Conservation (phyloP, 495 filamentous ascomycete genomes). For the Tetracladium setigerum region DNA sequence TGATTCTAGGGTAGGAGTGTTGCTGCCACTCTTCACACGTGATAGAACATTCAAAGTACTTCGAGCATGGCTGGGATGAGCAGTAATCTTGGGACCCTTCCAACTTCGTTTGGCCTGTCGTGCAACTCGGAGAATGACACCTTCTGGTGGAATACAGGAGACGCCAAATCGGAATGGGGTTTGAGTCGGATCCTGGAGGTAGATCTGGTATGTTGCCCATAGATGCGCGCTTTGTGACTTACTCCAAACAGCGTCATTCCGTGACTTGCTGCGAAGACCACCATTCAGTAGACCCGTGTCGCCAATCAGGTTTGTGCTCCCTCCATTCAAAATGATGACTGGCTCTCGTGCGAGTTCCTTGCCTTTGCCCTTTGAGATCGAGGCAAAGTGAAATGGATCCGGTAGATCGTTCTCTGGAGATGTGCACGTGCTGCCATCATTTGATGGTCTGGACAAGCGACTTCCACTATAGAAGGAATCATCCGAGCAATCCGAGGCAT, state of each 20-base stretch:
- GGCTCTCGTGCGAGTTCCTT: slow-evolving; percentile 1
- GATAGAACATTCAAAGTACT: not conserved
- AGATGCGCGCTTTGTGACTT: slow-evolving; percentile 87
- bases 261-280: slow-evolving; percentile 15
- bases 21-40: slow-evolving; percentile 49
- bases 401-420: slow-evolving; percentile 32
- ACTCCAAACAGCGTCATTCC: slow-evolving; percentile 51
- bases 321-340: not conserved
- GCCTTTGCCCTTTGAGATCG: slow-evolving; percentile 13
- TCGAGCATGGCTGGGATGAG: slow-evolving; percentile 2
- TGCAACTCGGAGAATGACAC: slow-evolving; percentile 82
- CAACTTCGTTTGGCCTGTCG: slow-evolving; percentile 79
- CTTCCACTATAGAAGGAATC: slow-evolving; percentile 22
- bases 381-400: slow-evolving; percentile 20
- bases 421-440: slow-evolving; percentile 32
- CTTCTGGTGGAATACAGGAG: slow-evolving; percentile 77
- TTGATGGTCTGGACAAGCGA: slow-evolving; percentile 34
- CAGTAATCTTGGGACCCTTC: slow-evolving; percentile 46
- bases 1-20: slow-evolving; percentile 48
- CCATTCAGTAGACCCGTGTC: not conserved
- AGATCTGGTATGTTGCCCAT: slow-evolving; percentile 84
- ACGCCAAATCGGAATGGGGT: slow-evolving; percentile 91
- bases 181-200: slow-evolving; percentile 84
- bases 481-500: slow-evolving; percentile 18
- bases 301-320: not conserved